These are phyloP conservation scores for Liquidambar formosana DNA, from an alignment of 164 flowering plant genomes.

Conservation along the genomic window DNA sequence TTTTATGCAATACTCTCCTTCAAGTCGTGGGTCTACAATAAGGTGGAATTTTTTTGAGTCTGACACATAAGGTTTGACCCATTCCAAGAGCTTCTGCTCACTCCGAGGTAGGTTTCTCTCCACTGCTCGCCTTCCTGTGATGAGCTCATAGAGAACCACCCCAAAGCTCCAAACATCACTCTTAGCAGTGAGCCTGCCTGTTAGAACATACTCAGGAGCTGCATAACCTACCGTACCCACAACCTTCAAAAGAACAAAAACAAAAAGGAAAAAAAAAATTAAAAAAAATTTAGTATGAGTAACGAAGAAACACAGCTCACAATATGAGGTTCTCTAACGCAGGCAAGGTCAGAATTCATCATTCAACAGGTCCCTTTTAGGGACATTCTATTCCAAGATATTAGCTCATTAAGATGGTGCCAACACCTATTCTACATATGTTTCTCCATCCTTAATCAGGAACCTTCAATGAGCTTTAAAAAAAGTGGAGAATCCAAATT, in stretches of 20 bases:
- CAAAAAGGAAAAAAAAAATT: background rate
- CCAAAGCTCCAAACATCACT: slow-evolving; percentile 99
- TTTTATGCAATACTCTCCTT: slow-evolving; percentile 54
- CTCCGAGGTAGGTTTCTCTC: slow-evolving; percentile 80
- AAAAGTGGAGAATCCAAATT: too few relatives aligned
- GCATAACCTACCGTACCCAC: slow-evolving; percentile 96
- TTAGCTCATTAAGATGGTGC: too few relatives aligned
- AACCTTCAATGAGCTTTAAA: too few relatives aligned
- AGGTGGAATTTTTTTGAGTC: slow-evolving; percentile 74
- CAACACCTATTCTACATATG: too few relatives aligned
- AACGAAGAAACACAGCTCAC: too few relatives aligned
- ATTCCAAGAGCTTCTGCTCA: slow-evolving; percentile 91
- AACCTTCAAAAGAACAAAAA: slow-evolving; percentile 50
- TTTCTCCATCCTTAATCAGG: too few relatives aligned
- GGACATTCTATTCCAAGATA: too few relatives aligned
- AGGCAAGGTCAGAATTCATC: too few relatives aligned
- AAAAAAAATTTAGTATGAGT: too few relatives aligned
- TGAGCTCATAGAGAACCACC: slow-evolving; percentile 87
- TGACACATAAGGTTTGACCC: slow-evolving; percentile 81
- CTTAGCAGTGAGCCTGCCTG: slow-evolving; percentile 78
- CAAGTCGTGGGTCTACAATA: slow-evolving; percentile 76
- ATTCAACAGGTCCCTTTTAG: too few relatives aligned
- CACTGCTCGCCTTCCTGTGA: slow-evolving; percentile 85
- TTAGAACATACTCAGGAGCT: slow-evolving; percentile 94
- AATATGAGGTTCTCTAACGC: too few relatives aligned